Conservation (phyloP, 176 grass and related monocot species). For the Ensete ventricosum region DNA sequence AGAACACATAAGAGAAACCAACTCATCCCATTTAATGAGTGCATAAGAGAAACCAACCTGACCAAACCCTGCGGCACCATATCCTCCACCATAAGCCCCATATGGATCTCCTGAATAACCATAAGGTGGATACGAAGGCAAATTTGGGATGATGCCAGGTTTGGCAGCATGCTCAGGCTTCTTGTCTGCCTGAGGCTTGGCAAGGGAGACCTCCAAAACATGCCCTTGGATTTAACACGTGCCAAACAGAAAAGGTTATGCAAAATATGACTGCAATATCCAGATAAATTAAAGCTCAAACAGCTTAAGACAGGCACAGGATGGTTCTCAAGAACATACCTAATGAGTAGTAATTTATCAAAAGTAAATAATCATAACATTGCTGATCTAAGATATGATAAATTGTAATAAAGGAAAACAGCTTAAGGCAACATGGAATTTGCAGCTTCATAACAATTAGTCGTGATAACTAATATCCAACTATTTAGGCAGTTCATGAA, state of each 20-base stretch:
- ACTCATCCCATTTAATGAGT: neutral
- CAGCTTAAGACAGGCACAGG: neutral
- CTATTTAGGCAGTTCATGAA: too few relatives aligned
- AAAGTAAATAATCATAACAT: too few relatives aligned
- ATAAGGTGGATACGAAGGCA: slow-evolving; percentile 47
- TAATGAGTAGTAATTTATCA: neutral
- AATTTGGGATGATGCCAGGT: slow-evolving; percentile 41
- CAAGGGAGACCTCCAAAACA: slow-evolving; percentile 73
- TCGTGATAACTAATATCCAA: too few relatives aligned
- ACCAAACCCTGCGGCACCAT: slow-evolving; percentile 51
- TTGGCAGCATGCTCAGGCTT: slow-evolving; percentile 53
- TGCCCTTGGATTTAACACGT: slow-evolving; percentile 44
- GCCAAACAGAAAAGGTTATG: neutral
- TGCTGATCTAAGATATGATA: too few relatives aligned
- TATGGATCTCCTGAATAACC: slow-evolving; percentile 77
- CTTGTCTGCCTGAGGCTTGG: slow-evolving; percentile 84
- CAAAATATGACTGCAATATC: neutral
- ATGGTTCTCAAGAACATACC: neutral
- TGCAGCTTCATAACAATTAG: too few relatives aligned
- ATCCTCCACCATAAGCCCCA: slow-evolving; percentile 61
- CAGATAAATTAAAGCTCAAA: neutral
- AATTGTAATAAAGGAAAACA: too few relatives aligned
- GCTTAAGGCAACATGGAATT: too few relatives aligned
- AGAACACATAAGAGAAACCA: neutral
- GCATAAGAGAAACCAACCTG: slow-evolving; percentile 37